Conservation (phyloP, 2,329 filamentous ascomycete genomes). For the Arthrinium phaeospermum region DNA sequence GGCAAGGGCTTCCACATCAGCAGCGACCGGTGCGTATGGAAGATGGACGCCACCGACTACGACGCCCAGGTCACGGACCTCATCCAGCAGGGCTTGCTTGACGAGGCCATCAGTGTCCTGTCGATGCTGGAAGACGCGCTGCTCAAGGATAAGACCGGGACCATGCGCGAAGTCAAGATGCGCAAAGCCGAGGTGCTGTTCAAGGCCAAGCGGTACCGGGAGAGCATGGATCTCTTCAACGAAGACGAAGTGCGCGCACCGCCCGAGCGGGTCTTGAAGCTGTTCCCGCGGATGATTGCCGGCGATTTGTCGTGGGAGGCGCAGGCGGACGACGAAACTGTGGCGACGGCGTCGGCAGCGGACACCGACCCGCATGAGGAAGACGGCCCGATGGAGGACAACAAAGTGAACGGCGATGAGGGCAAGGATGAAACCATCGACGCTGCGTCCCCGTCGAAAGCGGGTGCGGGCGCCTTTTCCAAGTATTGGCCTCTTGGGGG, state of each 20-base stretch:
- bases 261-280: constrained; percentile 82
- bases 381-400: constrained; percentile 42
- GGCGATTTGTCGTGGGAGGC: constrained; percentile 73
- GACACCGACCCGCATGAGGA: constrained; percentile 47
- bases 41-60: constrained; percentile 93
- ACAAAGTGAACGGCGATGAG: constrained; percentile 41
- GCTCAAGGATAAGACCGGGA: constrained; percentile 79
- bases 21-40: constrained; percentile 91
- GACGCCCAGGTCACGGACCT: constrained; percentile 87
- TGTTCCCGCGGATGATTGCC: constrained; percentile 85
- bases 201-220: constrained; percentile 78
- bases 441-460: constrained; percentile 45
- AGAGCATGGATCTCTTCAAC: constrained; percentile 87
- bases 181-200: constrained; percentile 89
- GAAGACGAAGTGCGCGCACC: constrained; percentile 85
- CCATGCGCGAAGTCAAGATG: constrained; percentile 86
- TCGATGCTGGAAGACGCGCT: constrained; percentile 92
- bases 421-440: constrained; percentile 31
- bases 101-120: constrained; percentile 91
- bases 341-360: constrained; percentile 45
- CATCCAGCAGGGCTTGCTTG: constrained; percentile 73
- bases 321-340: constrained; percentile 47
- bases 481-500: constrained; percentile 56
- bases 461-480: constrained; percentile 52
- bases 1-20: constrained; percentile 95